Evolutionary conservation across 1,284 basidiomycete species (phyloP), one percentile per base, ranked within the genome.

Genomic region (Puccinia horiana): DNA sequence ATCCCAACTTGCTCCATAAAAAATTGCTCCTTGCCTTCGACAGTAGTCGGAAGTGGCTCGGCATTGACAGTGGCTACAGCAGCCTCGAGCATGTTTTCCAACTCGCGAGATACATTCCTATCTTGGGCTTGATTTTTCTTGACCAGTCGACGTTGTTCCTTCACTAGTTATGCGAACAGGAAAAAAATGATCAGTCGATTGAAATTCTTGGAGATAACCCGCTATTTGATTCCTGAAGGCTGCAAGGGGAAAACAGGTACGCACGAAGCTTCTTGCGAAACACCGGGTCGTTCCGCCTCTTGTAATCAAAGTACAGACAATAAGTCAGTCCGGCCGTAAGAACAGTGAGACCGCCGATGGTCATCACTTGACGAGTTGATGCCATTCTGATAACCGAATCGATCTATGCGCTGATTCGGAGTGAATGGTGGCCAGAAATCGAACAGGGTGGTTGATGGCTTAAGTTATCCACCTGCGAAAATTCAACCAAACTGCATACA

Each of bases 1-100:
- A 85, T 83, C 52, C 85, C 84, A 82, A 87, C 86, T 54, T 85
- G 85, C 82, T 86, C 85, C 84, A 86, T 85, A 82, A 87, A 87
- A 83, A 83, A 85, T n/a, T 75, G 56, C 20, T 77, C 75, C 56
- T 67, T 72, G 35, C 73, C 78, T 70, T 83, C 76, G 5, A 77
- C 61, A 26, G 63, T 76, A 26, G 70, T 76, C 16, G 80, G 80
- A 23, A 81, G 61, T 14, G 61, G 72, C 65, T 81, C 80, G 18
- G 80, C 29, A 69, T 76, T 75, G 40, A 81, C 49, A 40, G 72
- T 44, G 9, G 54, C 72, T 8, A 81, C 80, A 37, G 80, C 80
- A 49, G 80, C 80, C 11, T 56, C 72, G 35, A 81, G 72, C 42
- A 81, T 61, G 44, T 69, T 49, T 32, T 76, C 72, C 29, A 65